Evolutionary conservation across 345 rosid genomes (phyloP).

Genomic region (Aethionema arabicum): DNA sequence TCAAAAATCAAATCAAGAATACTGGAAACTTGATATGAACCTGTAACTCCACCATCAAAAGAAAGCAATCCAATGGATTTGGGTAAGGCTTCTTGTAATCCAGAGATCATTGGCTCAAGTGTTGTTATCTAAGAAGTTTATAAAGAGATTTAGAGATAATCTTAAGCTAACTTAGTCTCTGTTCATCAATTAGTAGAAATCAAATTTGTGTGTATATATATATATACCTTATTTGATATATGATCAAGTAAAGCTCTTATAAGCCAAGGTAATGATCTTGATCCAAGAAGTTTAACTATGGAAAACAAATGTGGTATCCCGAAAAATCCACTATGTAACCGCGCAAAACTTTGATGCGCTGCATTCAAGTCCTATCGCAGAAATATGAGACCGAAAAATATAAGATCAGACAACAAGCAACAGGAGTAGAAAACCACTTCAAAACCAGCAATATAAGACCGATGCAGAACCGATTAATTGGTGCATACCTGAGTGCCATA

Average conservation of each 20-base stretch:
- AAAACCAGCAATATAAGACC: neutral
- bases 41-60: slow-evolving; percentile 93
- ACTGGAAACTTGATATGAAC: slow-evolving; percentile 37
- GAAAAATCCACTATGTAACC: slow-evolving; percentile 88
- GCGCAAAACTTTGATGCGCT: slow-evolving; percentile 96
- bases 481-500: slow-evolving; percentile 91
- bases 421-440: neutral
- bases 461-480: slow-evolving; percentile 21
- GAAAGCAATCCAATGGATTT: slow-evolving; percentile 95
- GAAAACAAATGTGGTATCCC: slow-evolving; percentile 91
- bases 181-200: neutral
- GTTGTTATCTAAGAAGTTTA: slow-evolving; percentile 56
- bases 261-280: slow-evolving; percentile 97
- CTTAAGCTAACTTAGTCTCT: neutral
- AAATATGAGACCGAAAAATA: slow-evolving; percentile 3
- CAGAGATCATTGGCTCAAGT: slow-evolving; percentile 83
- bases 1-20: neutral
- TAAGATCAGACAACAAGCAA: slow-evolving; percentile 6
- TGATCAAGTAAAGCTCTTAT: slow-evolving; percentile 93
- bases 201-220: slow-evolving; percentile 5
- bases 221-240: slow-evolving; percentile 83
- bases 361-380: slow-evolving; percentile 78
- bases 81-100: slow-evolving; percentile 89
- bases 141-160: neutral
- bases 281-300: slow-evolving; percentile 81